Conservation (phyloP, 2,329 filamentous ascomycete species). For the Talaromyces atroroseus region DNA sequence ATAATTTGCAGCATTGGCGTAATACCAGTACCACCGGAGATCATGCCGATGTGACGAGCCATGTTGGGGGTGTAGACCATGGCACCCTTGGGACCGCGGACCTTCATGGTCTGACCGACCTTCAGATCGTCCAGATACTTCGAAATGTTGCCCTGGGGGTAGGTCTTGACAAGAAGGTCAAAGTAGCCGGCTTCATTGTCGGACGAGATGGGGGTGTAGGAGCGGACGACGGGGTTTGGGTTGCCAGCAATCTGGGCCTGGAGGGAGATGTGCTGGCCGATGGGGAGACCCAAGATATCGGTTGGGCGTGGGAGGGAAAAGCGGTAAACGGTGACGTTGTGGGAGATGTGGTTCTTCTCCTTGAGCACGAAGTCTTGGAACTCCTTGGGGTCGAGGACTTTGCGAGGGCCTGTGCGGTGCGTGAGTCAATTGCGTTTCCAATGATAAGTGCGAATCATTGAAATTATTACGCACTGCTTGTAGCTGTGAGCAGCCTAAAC, state of each 20-base stretch:
- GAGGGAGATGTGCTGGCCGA: slow-evolving; percentile 98
- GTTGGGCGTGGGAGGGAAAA: slow-evolving; percentile 74
- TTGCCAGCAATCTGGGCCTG: slow-evolving; percentile 72
- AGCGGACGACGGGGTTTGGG: slow-evolving; percentile 78
- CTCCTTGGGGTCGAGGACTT: slow-evolving; percentile 75
- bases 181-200: slow-evolving; percentile 88
- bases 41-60: slow-evolving; percentile 95
- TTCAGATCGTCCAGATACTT: slow-evolving; percentile 79
- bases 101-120: slow-evolving; percentile 81
- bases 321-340: slow-evolving; percentile 98
- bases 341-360: slow-evolving; percentile 92
- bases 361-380: slow-evolving; percentile 92
- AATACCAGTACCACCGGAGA: slow-evolving; percentile 94
- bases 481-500: slow-evolving; percentile 59
- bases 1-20: slow-evolving; percentile 98
- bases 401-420: slow-evolving; percentile 58
- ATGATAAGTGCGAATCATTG: background rate
- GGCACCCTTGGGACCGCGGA: slow-evolving; percentile 91
- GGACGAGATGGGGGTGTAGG: slow-evolving; percentile 86
- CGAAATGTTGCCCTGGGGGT: slow-evolving; percentile 95
- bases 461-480: slow-evolving; percentile 56
- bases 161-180: slow-evolving; percentile 96
- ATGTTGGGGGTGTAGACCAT: slow-evolving; percentile 98
- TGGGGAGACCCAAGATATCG: slow-evolving; percentile 88
- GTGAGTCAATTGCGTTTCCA: slow-evolving; percentile 14